A percentile compares a stretch with the other conserved stretches of the same genome.
Conservation (phyloP, 177 flowering plant genomes). For the Vitis hybrid region DNA sequence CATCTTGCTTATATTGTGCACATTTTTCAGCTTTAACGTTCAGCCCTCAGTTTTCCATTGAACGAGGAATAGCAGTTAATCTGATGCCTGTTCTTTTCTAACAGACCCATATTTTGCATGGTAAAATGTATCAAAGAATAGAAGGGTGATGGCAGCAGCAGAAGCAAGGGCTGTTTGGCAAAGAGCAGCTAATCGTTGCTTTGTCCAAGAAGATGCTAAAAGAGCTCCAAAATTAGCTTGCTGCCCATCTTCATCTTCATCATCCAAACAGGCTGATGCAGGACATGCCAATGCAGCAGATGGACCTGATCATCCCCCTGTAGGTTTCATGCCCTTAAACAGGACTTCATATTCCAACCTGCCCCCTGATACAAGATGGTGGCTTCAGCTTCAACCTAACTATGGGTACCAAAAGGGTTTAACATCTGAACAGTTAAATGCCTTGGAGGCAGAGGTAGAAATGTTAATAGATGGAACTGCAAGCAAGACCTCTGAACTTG, state of each 20-base stretch:
- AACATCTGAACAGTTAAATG: slow-evolving; percentile 41
- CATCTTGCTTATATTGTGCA: not conserved
- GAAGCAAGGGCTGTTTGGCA: slow-evolving; percentile 98
- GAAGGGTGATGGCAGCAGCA: slow-evolving; percentile 74
- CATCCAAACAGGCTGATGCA: slow-evolving; percentile 49
- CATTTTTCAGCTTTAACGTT: not conserved
- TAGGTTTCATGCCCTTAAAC: slow-evolving; percentile 46
- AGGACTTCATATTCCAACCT: slow-evolving; percentile 42
- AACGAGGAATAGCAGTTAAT: too few species aligned
- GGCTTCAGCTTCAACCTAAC: slow-evolving; percentile 66
- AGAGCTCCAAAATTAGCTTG: slow-evolving; percentile 89
- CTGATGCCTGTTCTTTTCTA: not conserved
- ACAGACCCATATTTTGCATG: slow-evolving; percentile 8
- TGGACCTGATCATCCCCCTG: slow-evolving; percentile 32
- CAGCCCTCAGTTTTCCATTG: too few species aligned
- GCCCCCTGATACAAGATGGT: slow-evolving; percentile 59
- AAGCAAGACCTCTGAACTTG: slow-evolving; percentile 17
- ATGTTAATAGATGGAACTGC: slow-evolving; percentile 18
- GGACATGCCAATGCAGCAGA: slow-evolving; percentile 37
- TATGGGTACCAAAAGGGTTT: slow-evolving; percentile 49
- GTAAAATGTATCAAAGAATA: slow-evolving; percentile 26
- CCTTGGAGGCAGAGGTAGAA: slow-evolving; percentile 43
- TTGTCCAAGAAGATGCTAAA: slow-evolving; percentile 96
- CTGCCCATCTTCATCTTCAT: slow-evolving; percentile 62
- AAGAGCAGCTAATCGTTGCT: slow-evolving; percentile 82